phyloP scores from a whole-genome alignment of 129 eudicot genomes.

The Gnaphalium uliginosum region DNA sequence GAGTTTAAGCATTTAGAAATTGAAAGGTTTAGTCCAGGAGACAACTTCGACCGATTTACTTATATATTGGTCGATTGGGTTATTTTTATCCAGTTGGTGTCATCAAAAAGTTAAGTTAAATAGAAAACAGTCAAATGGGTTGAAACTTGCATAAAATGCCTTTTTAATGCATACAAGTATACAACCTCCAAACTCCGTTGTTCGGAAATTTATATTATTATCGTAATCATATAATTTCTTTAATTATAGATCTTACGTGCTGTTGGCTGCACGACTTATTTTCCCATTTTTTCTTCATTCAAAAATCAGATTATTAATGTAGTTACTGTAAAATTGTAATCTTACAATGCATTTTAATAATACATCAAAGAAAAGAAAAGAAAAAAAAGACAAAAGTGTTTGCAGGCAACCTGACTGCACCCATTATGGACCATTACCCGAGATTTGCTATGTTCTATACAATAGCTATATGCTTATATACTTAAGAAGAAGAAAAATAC shows the following conservation, averaged over 20 bases:
- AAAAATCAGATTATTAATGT: not conserved
- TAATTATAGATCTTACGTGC: not conserved
- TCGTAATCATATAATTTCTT: not conserved
- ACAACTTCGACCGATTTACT: not conserved
- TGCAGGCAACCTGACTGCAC: not conserved
- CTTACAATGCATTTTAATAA: not conserved
- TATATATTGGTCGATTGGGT: not conserved
- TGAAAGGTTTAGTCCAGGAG: not conserved
- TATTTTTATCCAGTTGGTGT: not conserved
- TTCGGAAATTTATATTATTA: not conserved
- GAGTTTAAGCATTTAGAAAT: conserved; percentile 7
- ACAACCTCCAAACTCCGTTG: not conserved
- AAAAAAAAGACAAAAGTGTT: not conserved
- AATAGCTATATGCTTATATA: not conserved
- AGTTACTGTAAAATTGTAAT: not conserved
- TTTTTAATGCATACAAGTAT: not conserved
- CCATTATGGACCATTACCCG: not conserved
- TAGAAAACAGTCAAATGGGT: not conserved
- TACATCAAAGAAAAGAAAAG: not conserved
- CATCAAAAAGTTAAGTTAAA: not conserved
- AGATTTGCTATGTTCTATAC: not conserved
- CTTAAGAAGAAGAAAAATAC: conserved; percentile 33
- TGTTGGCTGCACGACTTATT: not conserved
- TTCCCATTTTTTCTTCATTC: not conserved
- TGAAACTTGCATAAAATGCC: not conserved